These are phyloP conservation scores for Microcyclospora tardicrescens DNA, from an alignment of 2,329 filamentous ascomycete genomes.

Conservation along the genomic window DNA sequence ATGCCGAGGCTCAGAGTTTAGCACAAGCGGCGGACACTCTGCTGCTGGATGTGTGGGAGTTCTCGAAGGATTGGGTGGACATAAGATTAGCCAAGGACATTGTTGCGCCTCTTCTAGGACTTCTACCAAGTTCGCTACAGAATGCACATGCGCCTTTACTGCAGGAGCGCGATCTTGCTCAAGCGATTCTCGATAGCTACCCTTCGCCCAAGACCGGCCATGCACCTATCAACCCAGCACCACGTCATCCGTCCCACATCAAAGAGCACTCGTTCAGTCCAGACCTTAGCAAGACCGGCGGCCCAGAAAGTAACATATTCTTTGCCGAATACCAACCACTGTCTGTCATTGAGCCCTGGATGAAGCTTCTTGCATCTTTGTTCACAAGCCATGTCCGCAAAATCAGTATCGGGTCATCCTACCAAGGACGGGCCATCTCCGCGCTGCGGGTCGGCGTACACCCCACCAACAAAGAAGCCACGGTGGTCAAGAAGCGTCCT, in stretches of 20 bases:
- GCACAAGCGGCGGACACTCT: conserved; percentile 61
- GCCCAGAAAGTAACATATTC: conserved; percentile 54
- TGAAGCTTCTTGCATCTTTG: conserved; percentile 78
- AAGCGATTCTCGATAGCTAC: conserved; percentile 65
- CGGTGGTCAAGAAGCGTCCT: conserved; percentile 44
- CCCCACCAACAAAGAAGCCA: conserved; percentile 35
- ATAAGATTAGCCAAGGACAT: conserved; percentile 65
- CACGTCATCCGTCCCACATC: not conserved
- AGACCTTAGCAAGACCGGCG: conserved; percentile 11
- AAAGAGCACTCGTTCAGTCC: conserved; percentile 12
- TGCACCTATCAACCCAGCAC: conserved; percentile 1
- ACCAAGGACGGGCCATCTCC: conserved; percentile 74
- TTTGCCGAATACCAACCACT: conserved; percentile 88
- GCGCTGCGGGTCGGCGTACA: conserved; percentile 63
- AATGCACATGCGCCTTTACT: conserved; percentile 63
- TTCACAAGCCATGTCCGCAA: conserved; percentile 68
- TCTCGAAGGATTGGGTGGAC: conserved; percentile 69
- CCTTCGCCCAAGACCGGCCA: conserved; percentile 27
- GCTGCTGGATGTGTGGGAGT: conserved; percentile 84
- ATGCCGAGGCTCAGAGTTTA: conserved; percentile 56
- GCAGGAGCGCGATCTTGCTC: conserved; percentile 54
- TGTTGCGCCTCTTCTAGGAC: conserved; percentile 62
- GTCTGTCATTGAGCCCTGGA: conserved; percentile 77
- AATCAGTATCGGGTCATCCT: conserved; percentile 69
- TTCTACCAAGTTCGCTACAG: conserved; percentile 64